These are phyloP conservation scores for Epichloe aotearoae DNA, from an alignment of 2,329 filamentous ascomycete species.

Conservation along the genomic window DNA sequence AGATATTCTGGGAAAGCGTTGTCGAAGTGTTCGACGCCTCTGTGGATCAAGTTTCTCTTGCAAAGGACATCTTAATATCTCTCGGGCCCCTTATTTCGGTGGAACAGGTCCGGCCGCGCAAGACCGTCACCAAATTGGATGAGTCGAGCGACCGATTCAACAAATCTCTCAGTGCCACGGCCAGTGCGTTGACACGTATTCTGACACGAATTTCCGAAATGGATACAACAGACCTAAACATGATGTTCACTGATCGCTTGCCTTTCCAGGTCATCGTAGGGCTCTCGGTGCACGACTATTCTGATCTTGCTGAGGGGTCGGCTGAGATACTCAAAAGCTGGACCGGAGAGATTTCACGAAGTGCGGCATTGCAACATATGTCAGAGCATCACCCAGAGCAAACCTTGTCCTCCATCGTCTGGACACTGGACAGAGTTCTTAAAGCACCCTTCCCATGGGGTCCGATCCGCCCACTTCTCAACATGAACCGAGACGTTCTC, in stretches of 20 bases:
- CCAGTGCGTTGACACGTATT: conserved; percentile 53
- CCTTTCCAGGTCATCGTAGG: conserved; percentile 65
- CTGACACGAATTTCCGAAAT: conserved; percentile 73
- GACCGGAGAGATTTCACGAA: conserved; percentile 49
- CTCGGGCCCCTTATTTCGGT: conserved; percentile 59
- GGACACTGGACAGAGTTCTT: conserved; percentile 22
- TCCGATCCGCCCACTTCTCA: conserved; percentile 43
- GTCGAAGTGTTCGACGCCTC: conserved; percentile 68
- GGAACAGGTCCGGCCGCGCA: conserved; percentile 54
- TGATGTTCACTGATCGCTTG: conserved; percentile 53
- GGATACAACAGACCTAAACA: conserved; percentile 50
- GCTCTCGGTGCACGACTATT: conserved; percentile 68
- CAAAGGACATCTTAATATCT: conserved; percentile 58
- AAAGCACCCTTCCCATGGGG: conserved; percentile 35
- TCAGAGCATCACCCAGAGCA: conserved; percentile 26
- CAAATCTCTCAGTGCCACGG: conserved; percentile 43
- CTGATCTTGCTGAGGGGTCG: conserved; percentile 65
- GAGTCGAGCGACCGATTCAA: conserved; percentile 56
- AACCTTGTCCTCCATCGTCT: conserved; percentile 31
- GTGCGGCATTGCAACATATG: conserved; percentile 25
- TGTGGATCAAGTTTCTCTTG: conserved; percentile 57
- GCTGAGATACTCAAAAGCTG: conserved; percentile 73
- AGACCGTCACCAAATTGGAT: conserved; percentile 29
- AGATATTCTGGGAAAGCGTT: conserved; percentile 23
- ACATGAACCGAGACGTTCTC: conserved; percentile 43